phyloP scores from a whole-genome alignment of 192 early-diverging fungal genomes.

The Pilaira anomala region DNA sequence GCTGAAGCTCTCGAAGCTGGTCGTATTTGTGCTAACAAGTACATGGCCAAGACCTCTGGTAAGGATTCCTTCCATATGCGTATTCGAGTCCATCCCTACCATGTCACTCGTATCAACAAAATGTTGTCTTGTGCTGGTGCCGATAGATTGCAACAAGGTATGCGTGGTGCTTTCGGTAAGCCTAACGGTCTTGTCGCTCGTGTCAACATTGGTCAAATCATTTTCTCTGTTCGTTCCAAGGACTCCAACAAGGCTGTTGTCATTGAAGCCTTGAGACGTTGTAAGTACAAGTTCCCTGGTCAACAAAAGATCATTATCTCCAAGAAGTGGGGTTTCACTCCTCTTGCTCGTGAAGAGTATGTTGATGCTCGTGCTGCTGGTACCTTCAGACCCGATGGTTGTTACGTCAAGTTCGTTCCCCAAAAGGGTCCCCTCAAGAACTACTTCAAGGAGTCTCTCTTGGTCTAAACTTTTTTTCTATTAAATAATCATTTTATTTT shows the following conservation, averaged over 20 bases:
- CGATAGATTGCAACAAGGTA: slow-evolving; percentile 98
- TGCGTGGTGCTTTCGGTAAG: slow-evolving; percentile 99
- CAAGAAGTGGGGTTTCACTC: slow-evolving; percentile 99
- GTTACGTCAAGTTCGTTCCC: slow-evolving; percentile 90
- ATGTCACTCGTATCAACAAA: slow-evolving; percentile 99
- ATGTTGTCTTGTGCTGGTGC: slow-evolving; percentile 99
- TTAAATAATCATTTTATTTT: neutral
- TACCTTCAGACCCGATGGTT: slow-evolving; percentile 87
- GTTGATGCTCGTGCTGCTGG: slow-evolving; percentile 69
- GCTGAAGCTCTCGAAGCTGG: slow-evolving; percentile 98
- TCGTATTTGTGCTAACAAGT: slow-evolving; percentile 98
- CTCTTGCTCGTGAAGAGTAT: slow-evolving; percentile 91
- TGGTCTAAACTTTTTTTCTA: slow-evolving; percentile 5
- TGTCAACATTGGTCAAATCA: slow-evolving; percentile 97
- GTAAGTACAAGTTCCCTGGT: slow-evolving; percentile 99
- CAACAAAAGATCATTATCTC: slow-evolving; percentile 98
- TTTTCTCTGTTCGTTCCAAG: slow-evolving; percentile 95
- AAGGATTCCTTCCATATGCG: slow-evolving; percentile 99
- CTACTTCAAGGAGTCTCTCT: slow-evolving; percentile 21
- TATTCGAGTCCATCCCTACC: slow-evolving; percentile 97
- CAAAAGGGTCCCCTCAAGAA: slow-evolving; percentile 73
- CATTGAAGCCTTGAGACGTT: slow-evolving; percentile 84
- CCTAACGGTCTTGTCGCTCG: slow-evolving; percentile 93
- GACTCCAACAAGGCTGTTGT: slow-evolving; percentile 91
- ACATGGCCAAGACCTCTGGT: slow-evolving; percentile 92